These are phyloP conservation scores for Yamadazyma blattariae DNA, from an alignment of 1,139 yeast genomes.

Conservation along the genomic window DNA sequence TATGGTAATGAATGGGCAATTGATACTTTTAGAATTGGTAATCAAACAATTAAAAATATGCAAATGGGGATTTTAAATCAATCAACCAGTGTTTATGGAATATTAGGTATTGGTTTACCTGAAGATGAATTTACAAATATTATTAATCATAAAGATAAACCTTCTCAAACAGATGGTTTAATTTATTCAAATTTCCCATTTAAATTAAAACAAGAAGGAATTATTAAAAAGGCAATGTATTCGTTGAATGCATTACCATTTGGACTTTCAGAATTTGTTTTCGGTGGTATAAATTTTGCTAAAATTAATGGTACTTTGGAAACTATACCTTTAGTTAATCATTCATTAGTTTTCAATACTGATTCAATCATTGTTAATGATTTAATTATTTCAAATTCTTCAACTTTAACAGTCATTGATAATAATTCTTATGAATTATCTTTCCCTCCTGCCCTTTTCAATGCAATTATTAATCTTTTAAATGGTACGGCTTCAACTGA, in stretches of 20 bases:
- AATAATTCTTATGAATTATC: conserved; percentile 5
- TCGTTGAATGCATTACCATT: conserved; percentile 20
- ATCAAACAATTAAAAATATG: conserved; percentile 35
- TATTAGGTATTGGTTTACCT: conserved; percentile 55
- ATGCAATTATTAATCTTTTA: conserved; percentile 29
- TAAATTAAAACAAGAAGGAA: conserved; percentile 23
- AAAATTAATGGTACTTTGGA: conserved; percentile 39
- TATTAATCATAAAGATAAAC: not conserved
- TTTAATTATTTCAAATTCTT: not conserved
- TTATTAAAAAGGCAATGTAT: conserved; percentile 23
- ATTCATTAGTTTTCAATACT: conserved; percentile 2
- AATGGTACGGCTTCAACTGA: conserved; percentile 4
- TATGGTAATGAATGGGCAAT: conserved; percentile 21
- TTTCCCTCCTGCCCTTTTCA: conserved; percentile 5
- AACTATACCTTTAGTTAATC: not conserved
- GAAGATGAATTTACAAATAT: conserved; percentile 39
- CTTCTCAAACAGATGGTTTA: conserved; percentile 12
- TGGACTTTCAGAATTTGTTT: conserved; percentile 12
- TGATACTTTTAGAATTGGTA: conserved; percentile 48
- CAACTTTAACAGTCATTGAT: conserved; percentile 2
- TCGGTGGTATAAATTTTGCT: conserved; percentile 21
- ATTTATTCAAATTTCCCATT: conserved; percentile 21
- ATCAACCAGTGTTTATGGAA: conserved; percentile 43
- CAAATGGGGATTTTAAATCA: conserved; percentile 50
- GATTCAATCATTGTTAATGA: conserved; percentile 2